Percentiles rank a stretch among this genome's conserved stretches.
Evolutionary conservation across 192 early-diverging fungal genomes (phyloP).

Genomic region (Backusella circina): DNA sequence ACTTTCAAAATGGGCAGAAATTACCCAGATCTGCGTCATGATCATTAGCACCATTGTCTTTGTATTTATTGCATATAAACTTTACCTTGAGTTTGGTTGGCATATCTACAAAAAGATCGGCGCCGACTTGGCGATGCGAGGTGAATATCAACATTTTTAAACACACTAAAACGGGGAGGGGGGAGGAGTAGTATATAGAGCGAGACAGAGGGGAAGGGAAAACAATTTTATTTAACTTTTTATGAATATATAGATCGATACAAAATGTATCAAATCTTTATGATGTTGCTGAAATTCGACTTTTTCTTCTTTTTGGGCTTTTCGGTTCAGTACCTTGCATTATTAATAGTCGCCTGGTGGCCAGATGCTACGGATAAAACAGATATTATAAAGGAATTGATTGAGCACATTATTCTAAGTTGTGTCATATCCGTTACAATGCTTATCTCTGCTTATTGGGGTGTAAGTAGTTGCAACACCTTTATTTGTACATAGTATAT

Average conservation of each 20-base stretch:
- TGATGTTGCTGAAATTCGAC: slow-evolving; percentile 79
- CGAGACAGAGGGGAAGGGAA: not conserved
- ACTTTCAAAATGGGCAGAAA: slow-evolving; percentile 37
- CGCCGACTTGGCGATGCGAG: slow-evolving; percentile 70
- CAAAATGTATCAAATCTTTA: slow-evolving; percentile 75
- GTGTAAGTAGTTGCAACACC: slow-evolving; percentile 37
- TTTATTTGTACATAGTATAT: not conserved
- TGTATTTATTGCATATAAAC: slow-evolving; percentile 50
- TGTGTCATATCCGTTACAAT: slow-evolving; percentile 43
- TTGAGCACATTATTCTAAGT: slow-evolving; percentile 46
- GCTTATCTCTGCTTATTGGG: slow-evolving; percentile 49
- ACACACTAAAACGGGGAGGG: not conserved
- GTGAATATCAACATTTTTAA: slow-evolving; percentile 23
- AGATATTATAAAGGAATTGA: slow-evolving; percentile 16
- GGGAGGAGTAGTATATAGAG: not conserved
- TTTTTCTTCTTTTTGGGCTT: slow-evolving; percentile 77
- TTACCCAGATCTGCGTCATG: slow-evolving; percentile 57
- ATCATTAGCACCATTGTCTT: slow-evolving; percentile 45
- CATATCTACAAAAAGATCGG: slow-evolving; percentile 82
- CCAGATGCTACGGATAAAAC: slow-evolving; percentile 12
- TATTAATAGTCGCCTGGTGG: slow-evolving; percentile 50
- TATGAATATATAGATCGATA: slow-evolving; percentile 54
- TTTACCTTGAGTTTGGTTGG: slow-evolving; percentile 85
- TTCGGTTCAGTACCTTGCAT: slow-evolving; percentile 69
- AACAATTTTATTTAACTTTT: not conserved